Evolutionary conservation across 805 yeast genomes (phyloP), one percentile per base, ranked within the genome.

Genomic region (Kluyveromyces nonfermentans): DNA sequence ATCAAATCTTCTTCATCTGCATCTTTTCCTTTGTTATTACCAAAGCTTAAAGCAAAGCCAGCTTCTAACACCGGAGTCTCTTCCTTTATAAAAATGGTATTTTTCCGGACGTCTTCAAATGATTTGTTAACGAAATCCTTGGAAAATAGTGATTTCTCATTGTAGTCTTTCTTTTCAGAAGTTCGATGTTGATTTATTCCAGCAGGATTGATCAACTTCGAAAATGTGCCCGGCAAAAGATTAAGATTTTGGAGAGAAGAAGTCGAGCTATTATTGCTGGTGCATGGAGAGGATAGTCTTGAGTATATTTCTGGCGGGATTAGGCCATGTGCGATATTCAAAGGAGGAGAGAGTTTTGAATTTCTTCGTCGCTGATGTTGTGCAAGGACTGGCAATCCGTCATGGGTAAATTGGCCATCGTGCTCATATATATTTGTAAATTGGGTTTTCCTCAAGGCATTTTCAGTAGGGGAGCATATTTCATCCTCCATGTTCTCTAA

Each of bases 271-370:
- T 58, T 58, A 16, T 52, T 55, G 40, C 62, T 59, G 15, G 63
- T 48, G 7, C 63, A 52, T 8, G 65, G 64, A 2, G 64, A 53
- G 2, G 65, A 59, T 20, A 62, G 50, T 36, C 62, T 52, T 2
- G 64, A 61, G 40, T 59, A 60, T 44, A 62, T 61, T 40, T 61
- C 67, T 0, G 67, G 67, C 4, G 67, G 67, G n/a, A 62, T 62
- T 41, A 60, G 45, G 1, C 63, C 57, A 16, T 48, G 51, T 18
- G 50, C 48, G 6, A 43, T 40, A 42, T 37, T 50, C 46, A 37
- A 50, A 35, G 30, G 53, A 37, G 42, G 46, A 35, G 34, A 44
- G n/a, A 41, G 31, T 28, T 40, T 49, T 40, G 40, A 41, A 40
- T 14, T 35, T 14, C 41, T 47, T 46, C 45, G 46, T 33, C 43